phyloP scores from a whole-genome alignment of 805 yeast species.

The Myxozyma sirexii region DNA sequence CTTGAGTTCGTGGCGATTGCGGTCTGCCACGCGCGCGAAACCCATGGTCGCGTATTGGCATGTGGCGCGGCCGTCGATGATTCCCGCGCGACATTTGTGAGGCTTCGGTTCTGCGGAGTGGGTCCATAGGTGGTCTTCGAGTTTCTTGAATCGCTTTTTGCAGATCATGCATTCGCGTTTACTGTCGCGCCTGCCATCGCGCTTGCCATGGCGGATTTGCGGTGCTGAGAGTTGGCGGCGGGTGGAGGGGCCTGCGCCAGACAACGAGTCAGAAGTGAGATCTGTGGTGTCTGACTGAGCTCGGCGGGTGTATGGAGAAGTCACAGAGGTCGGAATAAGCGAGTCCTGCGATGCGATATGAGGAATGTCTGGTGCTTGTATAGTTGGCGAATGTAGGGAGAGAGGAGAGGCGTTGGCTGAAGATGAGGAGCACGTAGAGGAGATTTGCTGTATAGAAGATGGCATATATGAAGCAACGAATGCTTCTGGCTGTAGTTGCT shows the following conservation, averaged over 20 bases:
- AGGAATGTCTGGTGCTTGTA: not conserved
- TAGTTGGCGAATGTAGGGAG: not conserved
- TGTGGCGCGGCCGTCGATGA: slow-evolving; percentile 13
- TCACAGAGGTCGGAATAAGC: not conserved
- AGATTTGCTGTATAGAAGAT: not conserved
- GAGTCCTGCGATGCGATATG: not conserved
- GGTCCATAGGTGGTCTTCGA: slow-evolving; percentile 30
- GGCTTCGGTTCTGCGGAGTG: slow-evolving; percentile 27
- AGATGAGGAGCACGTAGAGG: not conserved
- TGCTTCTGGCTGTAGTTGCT: slow-evolving; percentile 39
- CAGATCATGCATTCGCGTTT: slow-evolving; percentile 24
- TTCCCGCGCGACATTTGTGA: slow-evolving; percentile 30
- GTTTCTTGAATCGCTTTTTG: slow-evolving; percentile 26
- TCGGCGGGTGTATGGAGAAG: slow-evolving; percentile 3
- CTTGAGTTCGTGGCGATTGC: slow-evolving; percentile 26
- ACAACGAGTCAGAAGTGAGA: not conserved
- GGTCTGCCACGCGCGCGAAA: slow-evolving; percentile 27
- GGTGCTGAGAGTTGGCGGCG: not conserved
- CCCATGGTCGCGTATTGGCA: slow-evolving; percentile 27
- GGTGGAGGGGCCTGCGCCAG: not conserved
- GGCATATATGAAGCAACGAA: not conserved
- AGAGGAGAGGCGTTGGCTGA: not conserved
- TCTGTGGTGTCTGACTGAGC: slow-evolving; percentile 17
- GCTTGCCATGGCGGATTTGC: slow-evolving; percentile 20
- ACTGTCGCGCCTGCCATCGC: slow-evolving; percentile 22